Conservation (phyloP, 345 rosid genomes). For the Gynandropsis gynandra region DNA sequence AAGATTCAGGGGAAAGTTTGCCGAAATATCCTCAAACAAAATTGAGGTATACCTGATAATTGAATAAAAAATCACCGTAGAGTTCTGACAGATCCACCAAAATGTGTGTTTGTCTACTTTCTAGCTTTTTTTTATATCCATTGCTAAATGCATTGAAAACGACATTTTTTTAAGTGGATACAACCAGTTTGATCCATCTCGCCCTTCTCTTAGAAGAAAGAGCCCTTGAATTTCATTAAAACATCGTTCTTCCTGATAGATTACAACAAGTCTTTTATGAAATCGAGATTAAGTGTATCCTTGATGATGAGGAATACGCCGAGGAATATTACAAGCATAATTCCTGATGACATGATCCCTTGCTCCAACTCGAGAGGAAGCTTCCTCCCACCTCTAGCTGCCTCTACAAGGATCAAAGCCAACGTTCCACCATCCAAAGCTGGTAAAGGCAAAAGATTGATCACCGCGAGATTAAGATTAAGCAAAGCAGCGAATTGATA, state of each 20-base stretch:
- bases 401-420: constrained; percentile 82
- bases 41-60: no score
- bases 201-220: no score
- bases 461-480: constrained; percentile 80
- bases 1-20: no score
- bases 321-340: constrained; percentile 63
- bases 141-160: no score
- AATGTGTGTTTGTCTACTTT: no score
- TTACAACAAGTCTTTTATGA: constrained; percentile 73
- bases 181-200: no score
- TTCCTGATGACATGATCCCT: constrained; percentile 84
- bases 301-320: constrained; percentile 80
- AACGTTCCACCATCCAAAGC: constrained; percentile 89
- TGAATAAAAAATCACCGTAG: no score
- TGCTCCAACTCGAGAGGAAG: constrained; percentile 86
- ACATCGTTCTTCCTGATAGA: constrained; percentile 9
- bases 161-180: no score
- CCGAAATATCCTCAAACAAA: no score
- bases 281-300: constrained; percentile 86
- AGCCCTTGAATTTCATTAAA: constrained; percentile 13
- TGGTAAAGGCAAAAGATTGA: constrained; percentile 85
- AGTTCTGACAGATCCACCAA: no score
- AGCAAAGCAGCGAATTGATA: constrained; percentile 87
- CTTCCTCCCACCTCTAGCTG: constrained; percentile 84
- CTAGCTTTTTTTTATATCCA: no score